A percentile compares a stretch with the other conserved stretches of the same genome.
These are phyloP conservation scores for Rosa lucieae DNA, from an alignment of 306 rosid genomes.

Conservation along the genomic window DNA sequence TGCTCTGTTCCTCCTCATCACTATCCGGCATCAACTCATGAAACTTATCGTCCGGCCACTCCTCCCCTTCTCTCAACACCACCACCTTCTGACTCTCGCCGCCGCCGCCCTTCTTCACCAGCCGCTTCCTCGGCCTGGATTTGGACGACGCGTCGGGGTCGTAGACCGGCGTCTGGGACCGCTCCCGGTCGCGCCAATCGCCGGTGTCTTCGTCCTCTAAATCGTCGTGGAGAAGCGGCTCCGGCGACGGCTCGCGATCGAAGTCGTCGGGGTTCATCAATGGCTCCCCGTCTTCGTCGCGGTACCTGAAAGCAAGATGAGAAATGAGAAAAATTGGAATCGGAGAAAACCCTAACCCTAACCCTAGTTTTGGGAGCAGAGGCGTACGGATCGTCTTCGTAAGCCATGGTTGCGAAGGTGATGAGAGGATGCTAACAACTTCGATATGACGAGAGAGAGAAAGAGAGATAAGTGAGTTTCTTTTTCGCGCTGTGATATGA, in stretches of 20 bases:
- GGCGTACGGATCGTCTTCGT: slow-evolving; percentile 75
- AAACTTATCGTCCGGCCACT: background rate
- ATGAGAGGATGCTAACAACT: background rate
- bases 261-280: slow-evolving; percentile 85
- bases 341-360: slow-evolving; percentile 28
- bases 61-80: background rate
- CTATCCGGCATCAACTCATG: slow-evolving; percentile 47
- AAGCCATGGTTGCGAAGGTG: slow-evolving; percentile 48
- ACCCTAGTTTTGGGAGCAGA: background rate
- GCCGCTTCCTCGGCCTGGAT: slow-evolving; percentile 82
- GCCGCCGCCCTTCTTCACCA: slow-evolving; percentile 64
- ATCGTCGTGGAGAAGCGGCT: slow-evolving; percentile 59
- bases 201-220: slow-evolving; percentile 40
- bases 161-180: slow-evolving; percentile 81
- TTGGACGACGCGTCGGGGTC: slow-evolving; percentile 49
- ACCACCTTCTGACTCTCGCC: background rate
- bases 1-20: slow-evolving; percentile 49
- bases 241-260: slow-evolving; percentile 71
- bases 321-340: slow-evolving; percentile 12
- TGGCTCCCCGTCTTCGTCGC: slow-evolving; percentile 93
- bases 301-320: slow-evolving; percentile 44
- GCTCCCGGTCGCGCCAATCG: slow-evolving; percentile 55
- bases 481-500: background rate
- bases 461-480: background rate
- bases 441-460: background rate